A percentile compares a stretch with the other conserved stretches of the same genome.
These are phyloP conservation scores for Cylindrotheca closterium DNA, from an alignment of 108 stramenopile genomes.

Conservation along the genomic window DNA sequence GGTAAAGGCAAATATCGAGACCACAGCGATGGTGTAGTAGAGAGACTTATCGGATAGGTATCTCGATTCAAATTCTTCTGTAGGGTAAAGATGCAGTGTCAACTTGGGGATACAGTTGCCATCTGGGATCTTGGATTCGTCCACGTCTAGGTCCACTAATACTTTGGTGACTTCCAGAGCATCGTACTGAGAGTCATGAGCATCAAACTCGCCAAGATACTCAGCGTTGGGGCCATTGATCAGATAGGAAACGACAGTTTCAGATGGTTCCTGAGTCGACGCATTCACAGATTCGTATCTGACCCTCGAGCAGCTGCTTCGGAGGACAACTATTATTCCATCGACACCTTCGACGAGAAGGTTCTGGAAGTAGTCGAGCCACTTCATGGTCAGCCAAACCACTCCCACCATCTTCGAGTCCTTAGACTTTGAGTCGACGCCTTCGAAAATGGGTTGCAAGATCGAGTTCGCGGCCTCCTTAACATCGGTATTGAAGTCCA, in stretches of 20 bases:
- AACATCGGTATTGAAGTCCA: no score
- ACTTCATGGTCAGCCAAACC: slow-evolving; percentile 10
- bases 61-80: background rate
- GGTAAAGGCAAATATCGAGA: background rate
- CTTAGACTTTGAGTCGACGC: no score
- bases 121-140: background rate
- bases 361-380: slow-evolving; percentile 1
- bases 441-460: no score
- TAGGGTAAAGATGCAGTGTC: no score
- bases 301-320: background rate
- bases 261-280: no score
- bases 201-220: background rate
- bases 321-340: slow-evolving; percentile 8
- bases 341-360: background rate
- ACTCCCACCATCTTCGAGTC: slow-evolving; percentile 4
- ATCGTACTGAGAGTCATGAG: background rate
- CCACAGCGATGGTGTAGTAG: background rate
- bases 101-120: background rate
- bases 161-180: background rate
- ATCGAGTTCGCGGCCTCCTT: no score
- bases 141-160: background rate
- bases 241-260: background rate
- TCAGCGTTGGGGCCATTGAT: background rate
- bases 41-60: background rate
- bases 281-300: no score